Evolutionary conservation across 345 rosid genomes (phyloP).

Genomic region (Sonneratia caseolaris): DNA sequence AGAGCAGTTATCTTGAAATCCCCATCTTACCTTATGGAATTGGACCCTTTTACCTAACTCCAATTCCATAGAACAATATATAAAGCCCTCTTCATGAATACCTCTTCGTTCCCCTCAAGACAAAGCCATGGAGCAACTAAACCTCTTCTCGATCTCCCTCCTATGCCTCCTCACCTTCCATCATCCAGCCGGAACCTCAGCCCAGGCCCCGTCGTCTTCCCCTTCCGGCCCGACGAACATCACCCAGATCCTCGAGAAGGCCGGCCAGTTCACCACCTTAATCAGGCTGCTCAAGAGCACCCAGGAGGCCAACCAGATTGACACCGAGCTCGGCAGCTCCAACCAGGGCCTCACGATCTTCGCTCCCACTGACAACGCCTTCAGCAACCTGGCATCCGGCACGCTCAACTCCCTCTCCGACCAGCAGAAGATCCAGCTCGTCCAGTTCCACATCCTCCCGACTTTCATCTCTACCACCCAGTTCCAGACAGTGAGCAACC

Average conservation of each 20-base stretch:
- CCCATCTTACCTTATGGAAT: constrained; percentile 19
- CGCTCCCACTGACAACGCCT: constrained; percentile 78
- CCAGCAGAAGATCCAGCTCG: constrained; percentile 57
- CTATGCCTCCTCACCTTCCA: constrained; percentile 25
- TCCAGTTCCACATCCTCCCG: constrained; percentile 80
- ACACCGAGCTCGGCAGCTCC: constrained; percentile 52
- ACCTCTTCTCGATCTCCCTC: constrained; percentile 16
- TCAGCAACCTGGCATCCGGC: constrained; percentile 54
- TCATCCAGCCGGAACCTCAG: constrained; percentile 11
- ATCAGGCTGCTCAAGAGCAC: constrained; percentile 56
- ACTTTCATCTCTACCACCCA: constrained; percentile 44
- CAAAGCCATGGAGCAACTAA: constrained; percentile 28
- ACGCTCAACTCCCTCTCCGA: constrained; percentile 56
- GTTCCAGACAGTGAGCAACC: constrained; percentile 87
- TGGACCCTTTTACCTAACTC: constrained; percentile 29
- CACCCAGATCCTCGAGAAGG: constrained; percentile 63
- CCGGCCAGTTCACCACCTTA: constrained; percentile 61
- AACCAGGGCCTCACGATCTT: constrained; percentile 69
- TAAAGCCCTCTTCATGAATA: constrained; percentile 7
- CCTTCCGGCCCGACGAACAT: constrained; percentile 62
- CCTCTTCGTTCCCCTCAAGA: not conserved
- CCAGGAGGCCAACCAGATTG: constrained; percentile 59
- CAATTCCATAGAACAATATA: constrained; percentile 12
- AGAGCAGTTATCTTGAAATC: constrained; percentile 17
- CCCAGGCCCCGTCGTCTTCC: constrained; percentile 35